These are phyloP conservation scores for Melocanna baccifera DNA, from an alignment of 176 grass and related monocot species.

Conservation along the genomic window DNA sequence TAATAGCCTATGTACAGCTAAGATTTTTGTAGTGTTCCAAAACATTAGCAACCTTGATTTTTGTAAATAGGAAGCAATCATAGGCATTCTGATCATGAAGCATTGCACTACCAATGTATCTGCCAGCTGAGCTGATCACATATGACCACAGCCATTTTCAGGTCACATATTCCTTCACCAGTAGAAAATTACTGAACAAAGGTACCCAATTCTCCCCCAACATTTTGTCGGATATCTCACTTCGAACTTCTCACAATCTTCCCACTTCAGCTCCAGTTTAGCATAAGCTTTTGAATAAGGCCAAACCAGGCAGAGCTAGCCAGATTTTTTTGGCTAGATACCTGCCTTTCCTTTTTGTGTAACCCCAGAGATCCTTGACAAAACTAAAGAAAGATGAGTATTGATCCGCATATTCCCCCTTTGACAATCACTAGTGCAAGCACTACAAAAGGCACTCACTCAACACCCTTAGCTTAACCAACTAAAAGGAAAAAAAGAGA, in stretches of 20 bases:
- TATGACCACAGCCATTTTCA: too few species aligned
- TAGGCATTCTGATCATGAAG: not conserved
- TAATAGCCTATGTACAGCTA: not conserved
- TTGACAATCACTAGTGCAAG: slow-evolving; percentile 6
- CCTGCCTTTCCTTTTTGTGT: not conserved
- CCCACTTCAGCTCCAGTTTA: not conserved
- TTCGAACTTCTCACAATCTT: not conserved
- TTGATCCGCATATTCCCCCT: slow-evolving; percentile 23
- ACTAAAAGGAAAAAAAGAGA: not conserved
- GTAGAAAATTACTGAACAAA: not conserved
- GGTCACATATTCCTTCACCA: too few species aligned
- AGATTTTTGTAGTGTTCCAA: not conserved
- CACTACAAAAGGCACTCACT: slow-evolving; percentile 3
- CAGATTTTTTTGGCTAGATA: not conserved
- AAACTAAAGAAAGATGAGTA: slow-evolving; percentile 5
- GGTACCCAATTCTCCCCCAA: not conserved
- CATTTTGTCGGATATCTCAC: not conserved
- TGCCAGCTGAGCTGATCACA: not conserved
- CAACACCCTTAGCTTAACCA: slow-evolving; percentile 22
- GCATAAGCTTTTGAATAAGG: not conserved
- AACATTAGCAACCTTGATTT: not conserved
- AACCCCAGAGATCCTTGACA: not conserved
- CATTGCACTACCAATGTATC: not conserved
- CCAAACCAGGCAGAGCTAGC: not conserved
- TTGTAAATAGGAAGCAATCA: not conserved